Conservation (phyloP, 2,329 filamentous ascomycete species). For the Penicillium sp. region DNA sequence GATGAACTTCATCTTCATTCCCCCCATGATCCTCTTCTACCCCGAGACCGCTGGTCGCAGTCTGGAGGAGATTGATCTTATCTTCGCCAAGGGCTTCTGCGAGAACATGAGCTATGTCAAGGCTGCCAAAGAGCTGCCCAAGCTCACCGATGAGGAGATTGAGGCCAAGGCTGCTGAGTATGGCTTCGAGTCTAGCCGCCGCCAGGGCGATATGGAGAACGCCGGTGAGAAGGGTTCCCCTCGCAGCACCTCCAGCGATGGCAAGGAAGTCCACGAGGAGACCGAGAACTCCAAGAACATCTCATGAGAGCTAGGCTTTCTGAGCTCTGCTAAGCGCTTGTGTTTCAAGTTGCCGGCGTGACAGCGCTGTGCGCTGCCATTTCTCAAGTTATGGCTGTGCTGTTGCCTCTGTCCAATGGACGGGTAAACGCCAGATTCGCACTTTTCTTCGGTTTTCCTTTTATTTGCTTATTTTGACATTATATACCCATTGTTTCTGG, state of each 20-base stretch:
- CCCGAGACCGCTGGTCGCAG: constrained; percentile 50
- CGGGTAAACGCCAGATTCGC: constrained; percentile 5
- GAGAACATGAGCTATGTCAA: constrained; percentile 45
- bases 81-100: constrained; percentile 46
- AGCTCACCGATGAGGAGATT: constrained; percentile 37
- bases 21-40: constrained; percentile 57
- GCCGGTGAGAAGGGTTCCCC: constrained; percentile 27
- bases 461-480: constrained; percentile 2
- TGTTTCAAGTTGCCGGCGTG: not conserved
- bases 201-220: constrained; percentile 13
- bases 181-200: constrained; percentile 21
- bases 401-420: not conserved
- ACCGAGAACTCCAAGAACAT: not conserved
- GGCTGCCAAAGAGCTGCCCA: constrained; percentile 36
- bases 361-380: constrained; percentile 19
- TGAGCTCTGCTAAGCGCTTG: not conserved
- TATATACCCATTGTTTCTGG: constrained; percentile 21
- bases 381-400: constrained; percentile 5
- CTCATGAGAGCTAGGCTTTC: not conserved
- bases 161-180: constrained; percentile 36
- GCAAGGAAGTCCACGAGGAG: constrained; percentile 16
- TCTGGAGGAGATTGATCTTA: constrained; percentile 48
- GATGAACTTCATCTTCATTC: constrained; percentile 50
- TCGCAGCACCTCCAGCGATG: constrained; percentile 13
- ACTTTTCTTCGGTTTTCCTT: constrained; percentile 4